Evolutionary conservation across 805 yeast genomes (phyloP), one percentile per base, ranked within the genome.

Genomic region (Candida sakaeoensis): DNA sequence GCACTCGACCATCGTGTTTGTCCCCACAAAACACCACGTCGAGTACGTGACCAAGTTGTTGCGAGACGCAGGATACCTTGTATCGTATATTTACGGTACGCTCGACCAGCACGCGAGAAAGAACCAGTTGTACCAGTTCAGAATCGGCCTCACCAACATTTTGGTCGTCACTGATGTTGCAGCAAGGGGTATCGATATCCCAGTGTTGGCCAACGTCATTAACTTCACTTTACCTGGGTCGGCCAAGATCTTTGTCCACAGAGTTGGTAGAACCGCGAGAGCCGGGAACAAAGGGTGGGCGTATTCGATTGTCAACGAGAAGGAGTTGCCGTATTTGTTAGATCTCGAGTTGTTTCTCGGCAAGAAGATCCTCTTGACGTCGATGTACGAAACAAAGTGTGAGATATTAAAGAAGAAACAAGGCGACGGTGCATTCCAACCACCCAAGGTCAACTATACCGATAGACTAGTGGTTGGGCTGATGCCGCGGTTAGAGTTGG

Each of bases 261-360:
- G 99, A 66, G 98, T 93, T 34, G 99, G 99, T 61, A 82, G 99
- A 75, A 93, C 99, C 33, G 99, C 99, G 8, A 85, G 99, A 75
- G 99, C 99, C 7, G 99, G 99, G 58, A 84, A 88, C 58, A 80
- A 76, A 51, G 99, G 99, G 57, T 89, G 97, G 95, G 99, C 99
- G 0, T 93, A 86, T 59, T 83, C 96, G 2, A 78, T 93, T 44
- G 83, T 90, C 6, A 74, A 80, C 42, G 95, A 89, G 48, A 72
- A 78, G 40, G 99, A 93, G 58, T 63, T 91, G 42, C 96, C 99
- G 8, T 93, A 91, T 52, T 62, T 93, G 38, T 70, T 91, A 36
- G 99, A 93, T 61, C 70, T 93, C 52, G 98, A 93, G 58, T 60
- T 93, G 33, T 91, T 93, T 54, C 67, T 93, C 51, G 97, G 96